Base-by-base conservation (phyloP, 176 grass and related monocot genomes). In the maize (Zea mays) region DNA sequence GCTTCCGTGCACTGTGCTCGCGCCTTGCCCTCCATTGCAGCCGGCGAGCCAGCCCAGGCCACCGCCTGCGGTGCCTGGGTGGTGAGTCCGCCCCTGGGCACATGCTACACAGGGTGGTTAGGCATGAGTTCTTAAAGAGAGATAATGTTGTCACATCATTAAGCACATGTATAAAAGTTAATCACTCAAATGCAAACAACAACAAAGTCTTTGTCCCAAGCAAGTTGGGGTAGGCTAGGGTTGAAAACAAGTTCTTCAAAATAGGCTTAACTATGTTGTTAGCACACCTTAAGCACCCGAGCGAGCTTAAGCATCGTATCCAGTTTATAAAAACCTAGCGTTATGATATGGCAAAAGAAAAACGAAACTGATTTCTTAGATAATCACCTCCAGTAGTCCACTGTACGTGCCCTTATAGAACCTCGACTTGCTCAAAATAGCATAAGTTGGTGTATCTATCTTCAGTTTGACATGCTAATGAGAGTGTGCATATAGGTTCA, bases 401-500 rank as follows among this genome's bases (percentile, higher is more conserved):
- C 21, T 61, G 58, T 12, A 34, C 21, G 5, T 61, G 58, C 58
- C 8, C 21, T 34, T 34, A 33, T 33, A 61, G 21, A 33, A 34
- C 21, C 58, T 61, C 5, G 20, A 34, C 10, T 61, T 34, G 21
- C 21, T 61, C 10, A 61, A 61, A 27, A 27, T 58, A 14, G 38
- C 41, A 58, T 58, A 65, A 19, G 45, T 46, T 47, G 1, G 67
- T 38, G 11, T n/a, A 60, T 12, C 4, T 4, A 39, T 41, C 46
- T 68, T 52, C 50, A 85, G 4, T 49, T 19, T 46, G 4, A 47
- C 13, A 10, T 14, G 65, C 27, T 60, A n/a, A 17, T 76, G 27
- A 19, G 14, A 55, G 16, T 73, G 9, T 52, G 52, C 69, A 73
- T 41, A 59, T 12, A 13, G 73, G 33, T 34, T 74, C 36, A 80